These are phyloP conservation scores for Botryotinia narcissicola DNA, from an alignment of 2,329 filamentous ascomycete species.

Conservation along the genomic window DNA sequence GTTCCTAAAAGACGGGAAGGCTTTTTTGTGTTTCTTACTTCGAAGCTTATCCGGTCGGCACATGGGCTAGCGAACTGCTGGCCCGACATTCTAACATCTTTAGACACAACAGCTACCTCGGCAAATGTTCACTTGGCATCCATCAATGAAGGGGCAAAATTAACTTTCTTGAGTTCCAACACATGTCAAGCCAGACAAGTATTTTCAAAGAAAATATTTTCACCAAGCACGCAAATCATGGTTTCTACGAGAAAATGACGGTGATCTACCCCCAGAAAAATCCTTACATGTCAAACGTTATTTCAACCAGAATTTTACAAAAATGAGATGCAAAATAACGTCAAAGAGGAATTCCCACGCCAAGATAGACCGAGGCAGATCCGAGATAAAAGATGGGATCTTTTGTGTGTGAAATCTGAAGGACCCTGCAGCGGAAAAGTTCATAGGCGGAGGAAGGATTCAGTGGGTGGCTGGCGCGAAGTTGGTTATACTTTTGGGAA, in stretches of 20 bases:
- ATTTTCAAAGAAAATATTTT: background rate
- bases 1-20: background rate
- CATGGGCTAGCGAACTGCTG: background rate
- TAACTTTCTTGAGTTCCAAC: background rate
- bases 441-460: constrained; percentile 14
- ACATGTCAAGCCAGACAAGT: background rate
- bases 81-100: background rate
- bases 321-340: constrained; percentile 16
- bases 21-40: background rate
- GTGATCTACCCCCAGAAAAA: constrained; percentile 3
- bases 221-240: background rate
- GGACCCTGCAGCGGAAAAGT: constrained; percentile 20
- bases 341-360: background rate
- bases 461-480: constrained; percentile 14
- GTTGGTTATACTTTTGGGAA: background rate
- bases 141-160: background rate
- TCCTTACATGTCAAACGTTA: constrained; percentile 2
- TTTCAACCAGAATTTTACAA: background rate
- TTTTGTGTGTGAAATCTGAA: background rate
- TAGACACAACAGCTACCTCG: background rate
- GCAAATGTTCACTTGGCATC: background rate
- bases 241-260: constrained; percentile 1
- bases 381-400: constrained; percentile 15
- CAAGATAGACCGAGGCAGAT: constrained; percentile 21
- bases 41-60: background rate